A percentile compares a stretch with the other conserved stretches of the same genome.
Evolutionary conservation across 2,329 filamentous ascomycete genomes (phyloP).

Genomic region (Aureobasidium namibiae): DNA sequence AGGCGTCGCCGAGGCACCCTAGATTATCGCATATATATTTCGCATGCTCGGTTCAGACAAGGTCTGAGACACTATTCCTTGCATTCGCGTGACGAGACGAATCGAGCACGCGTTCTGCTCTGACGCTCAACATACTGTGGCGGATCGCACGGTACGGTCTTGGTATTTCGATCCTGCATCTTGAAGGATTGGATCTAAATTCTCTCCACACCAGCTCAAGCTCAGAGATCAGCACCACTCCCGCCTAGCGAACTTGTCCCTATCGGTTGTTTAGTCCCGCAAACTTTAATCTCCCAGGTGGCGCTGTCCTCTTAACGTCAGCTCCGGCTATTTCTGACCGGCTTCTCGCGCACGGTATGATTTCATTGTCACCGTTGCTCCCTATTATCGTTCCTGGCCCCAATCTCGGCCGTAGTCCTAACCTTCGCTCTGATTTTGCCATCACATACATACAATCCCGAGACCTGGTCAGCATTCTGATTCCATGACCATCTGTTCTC

Average conservation of each 20-base stretch:
- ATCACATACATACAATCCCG: neutral
- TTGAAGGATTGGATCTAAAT: constrained; percentile 10
- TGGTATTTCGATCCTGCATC: constrained; percentile 6
- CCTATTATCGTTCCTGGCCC: constrained; percentile 1
- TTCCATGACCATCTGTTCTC: neutral
- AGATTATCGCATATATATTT: neutral
- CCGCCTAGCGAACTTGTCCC: constrained; percentile 10
- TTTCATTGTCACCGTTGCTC: constrained; percentile 10
- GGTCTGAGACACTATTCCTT: neutral
- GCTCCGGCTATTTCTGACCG: constrained; percentile 8
- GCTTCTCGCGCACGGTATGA: constrained; percentile 10
- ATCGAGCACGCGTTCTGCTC: neutral
- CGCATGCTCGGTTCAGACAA: neutral
- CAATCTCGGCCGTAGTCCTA: neutral
- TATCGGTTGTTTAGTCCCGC: constrained; percentile 8
- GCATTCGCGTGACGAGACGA: neutral
- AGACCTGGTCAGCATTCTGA: neutral
- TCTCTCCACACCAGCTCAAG: constrained; percentile 6
- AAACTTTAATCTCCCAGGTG: constrained; percentile 10
- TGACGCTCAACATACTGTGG: neutral
- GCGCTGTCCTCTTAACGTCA: constrained; percentile 8
- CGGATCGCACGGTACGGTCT: constrained; percentile 1
- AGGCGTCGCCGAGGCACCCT: neutral
- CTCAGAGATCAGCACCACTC: constrained; percentile 11
- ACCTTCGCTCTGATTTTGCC: neutral